These are phyloP conservation scores for Suillus fuscotomentosus DNA, from an alignment of 768 basidiomycete species.

Conservation along the genomic window DNA sequence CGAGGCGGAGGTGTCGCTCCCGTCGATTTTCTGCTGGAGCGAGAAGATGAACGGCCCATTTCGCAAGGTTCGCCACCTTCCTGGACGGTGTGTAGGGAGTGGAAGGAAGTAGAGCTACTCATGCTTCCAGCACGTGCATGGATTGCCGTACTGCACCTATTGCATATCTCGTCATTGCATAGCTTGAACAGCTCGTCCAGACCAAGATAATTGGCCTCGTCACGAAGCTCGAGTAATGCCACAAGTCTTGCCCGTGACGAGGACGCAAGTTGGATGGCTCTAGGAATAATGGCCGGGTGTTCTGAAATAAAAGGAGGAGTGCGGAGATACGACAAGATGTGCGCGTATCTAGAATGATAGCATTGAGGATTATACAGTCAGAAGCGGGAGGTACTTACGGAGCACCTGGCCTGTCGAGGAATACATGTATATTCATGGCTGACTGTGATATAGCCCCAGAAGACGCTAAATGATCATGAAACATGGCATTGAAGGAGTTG, in stretches of 20 bases:
- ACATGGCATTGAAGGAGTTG: constrained; percentile 45
- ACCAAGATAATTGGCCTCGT: constrained; percentile 76
- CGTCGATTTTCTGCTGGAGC: constrained; percentile 1
- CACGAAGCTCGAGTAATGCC: constrained; percentile 68
- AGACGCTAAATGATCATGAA: constrained; percentile 62
- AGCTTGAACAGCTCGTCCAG: constrained; percentile 63
- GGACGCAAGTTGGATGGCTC: constrained; percentile 50
- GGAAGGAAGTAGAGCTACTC: constrained; percentile 54
- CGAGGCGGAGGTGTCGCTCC: constrained; percentile 2
- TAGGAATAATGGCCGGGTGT: constrained; percentile 55
- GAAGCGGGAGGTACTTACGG: constrained; percentile 51
- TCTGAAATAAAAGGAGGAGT: constrained; percentile 46
- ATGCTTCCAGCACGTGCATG: constrained; percentile 37
- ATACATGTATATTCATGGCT: constrained; percentile 59
- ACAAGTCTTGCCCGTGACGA: constrained; percentile 54
- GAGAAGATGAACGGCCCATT: constrained; percentile 10
- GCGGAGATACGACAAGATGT: constrained; percentile 73
- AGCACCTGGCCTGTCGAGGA: constrained; percentile 76
- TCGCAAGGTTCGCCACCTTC: constrained; percentile 44
- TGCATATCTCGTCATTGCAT: constrained; percentile 65
- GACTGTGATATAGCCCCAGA: constrained; percentile 51
- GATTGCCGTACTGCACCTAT: constrained; percentile 38
- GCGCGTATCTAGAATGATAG: constrained; percentile 51
- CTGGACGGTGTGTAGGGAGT: constrained; percentile 58
- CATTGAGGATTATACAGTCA: constrained; percentile 7